Percentiles rank a stretch among this genome's conserved stretches.
These are phyloP conservation scores for Tolypocladium inflatum DNA, from an alignment of 2,329 filamentous ascomycete genomes.

Conservation along the genomic window DNA sequence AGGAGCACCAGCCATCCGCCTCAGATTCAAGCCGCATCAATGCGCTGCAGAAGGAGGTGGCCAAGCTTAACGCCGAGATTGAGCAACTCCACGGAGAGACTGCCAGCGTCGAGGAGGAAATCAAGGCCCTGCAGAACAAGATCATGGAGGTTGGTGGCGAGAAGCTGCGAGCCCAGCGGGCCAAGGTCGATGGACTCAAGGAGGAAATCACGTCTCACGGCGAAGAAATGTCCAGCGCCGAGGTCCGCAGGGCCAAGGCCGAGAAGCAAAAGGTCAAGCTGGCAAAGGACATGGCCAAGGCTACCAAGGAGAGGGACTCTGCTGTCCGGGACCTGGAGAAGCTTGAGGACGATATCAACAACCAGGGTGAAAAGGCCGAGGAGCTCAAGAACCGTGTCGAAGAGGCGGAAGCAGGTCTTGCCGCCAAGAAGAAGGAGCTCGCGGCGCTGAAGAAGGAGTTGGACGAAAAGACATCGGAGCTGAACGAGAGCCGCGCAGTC, in stretches of 20 bases:
- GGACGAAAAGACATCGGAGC: slow-evolving; percentile 73
- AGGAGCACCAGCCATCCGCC: slow-evolving; percentile 72
- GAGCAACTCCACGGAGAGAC: slow-evolving; percentile 74
- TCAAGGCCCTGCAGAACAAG: slow-evolving; percentile 85
- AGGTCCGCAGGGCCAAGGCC: slow-evolving; percentile 83
- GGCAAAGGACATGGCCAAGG: slow-evolving; percentile 71
- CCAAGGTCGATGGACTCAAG: slow-evolving; percentile 82
- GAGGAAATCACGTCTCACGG: slow-evolving; percentile 72
- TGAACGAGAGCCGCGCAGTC: slow-evolving; percentile 78
- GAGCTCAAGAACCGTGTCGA: slow-evolving; percentile 66
- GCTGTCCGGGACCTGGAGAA: slow-evolving; percentile 65
- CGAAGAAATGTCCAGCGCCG: slow-evolving; percentile 76
- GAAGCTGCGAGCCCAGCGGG: slow-evolving; percentile 79
- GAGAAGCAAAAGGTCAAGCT: slow-evolving; percentile 88
- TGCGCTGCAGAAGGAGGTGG: slow-evolving; percentile 68
- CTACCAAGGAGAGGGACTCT: slow-evolving; percentile 67
- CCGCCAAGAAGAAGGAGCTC: slow-evolving; percentile 72
- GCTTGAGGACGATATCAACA: slow-evolving; percentile 68
- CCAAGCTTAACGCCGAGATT: slow-evolving; percentile 66
- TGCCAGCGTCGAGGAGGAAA: slow-evolving; percentile 84
- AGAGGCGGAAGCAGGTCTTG: slow-evolving; percentile 70
- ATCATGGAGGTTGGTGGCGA: slow-evolving; percentile 98
- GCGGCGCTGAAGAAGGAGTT: slow-evolving; percentile 72
- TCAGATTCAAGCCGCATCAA: slow-evolving; percentile 67
- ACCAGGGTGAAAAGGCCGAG: slow-evolving; percentile 66